Evolutionary conservation across 495 filamentous ascomycete species (phyloP), one percentile per base, ranked within the genome.

Genomic region (Wilcoxina mikolae): DNA sequence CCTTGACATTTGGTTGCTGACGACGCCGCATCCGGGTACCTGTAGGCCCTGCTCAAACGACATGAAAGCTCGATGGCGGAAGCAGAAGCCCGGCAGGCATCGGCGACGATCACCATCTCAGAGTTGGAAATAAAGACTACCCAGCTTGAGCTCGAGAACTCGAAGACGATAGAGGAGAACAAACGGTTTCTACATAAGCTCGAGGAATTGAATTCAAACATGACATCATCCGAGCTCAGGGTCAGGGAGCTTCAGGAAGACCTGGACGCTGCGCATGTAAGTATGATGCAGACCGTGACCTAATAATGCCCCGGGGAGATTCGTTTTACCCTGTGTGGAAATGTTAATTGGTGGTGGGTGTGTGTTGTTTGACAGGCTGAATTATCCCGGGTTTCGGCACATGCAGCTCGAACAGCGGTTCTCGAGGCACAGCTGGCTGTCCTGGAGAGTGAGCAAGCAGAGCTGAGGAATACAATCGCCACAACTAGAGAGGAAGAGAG

Each of bases 11-110:
- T 20, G 43, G n/a, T 50, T 26, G 52, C 84, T 70, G 68, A 80
- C 38, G 69, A 87, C 9, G 24, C 46, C 46, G 46, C 23, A 49
- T 49, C 24, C 46, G 49, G 51, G 1, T 38, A 17, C 10, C 10
- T 20, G 51, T 82, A 95, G 90, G 85, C 89, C 29, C 73, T 98
- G 33, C 78, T 98, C 17, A 79, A 82, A 48, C 84, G 89, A 54
- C 89, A 96, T 76, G 90, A 95, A 70, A 78, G 81, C 35, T 95
- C 94, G 67, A 85, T 95, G 74, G 82, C 79, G 18, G 86, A 94
- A 65, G 84, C 87, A 49, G 87, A 94, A 72, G 76, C 80, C 50
- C 85, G 94, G 62, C 81, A 91, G 15, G 68, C 69, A 42, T 78
- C 78, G 27, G 78, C 93, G 72, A 72, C 74, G 11, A 69, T 72